These are phyloP conservation scores for Martensiomyces pterosporus DNA, from an alignment of 192 early-diverging fungal species.

Conservation along the genomic window DNA sequence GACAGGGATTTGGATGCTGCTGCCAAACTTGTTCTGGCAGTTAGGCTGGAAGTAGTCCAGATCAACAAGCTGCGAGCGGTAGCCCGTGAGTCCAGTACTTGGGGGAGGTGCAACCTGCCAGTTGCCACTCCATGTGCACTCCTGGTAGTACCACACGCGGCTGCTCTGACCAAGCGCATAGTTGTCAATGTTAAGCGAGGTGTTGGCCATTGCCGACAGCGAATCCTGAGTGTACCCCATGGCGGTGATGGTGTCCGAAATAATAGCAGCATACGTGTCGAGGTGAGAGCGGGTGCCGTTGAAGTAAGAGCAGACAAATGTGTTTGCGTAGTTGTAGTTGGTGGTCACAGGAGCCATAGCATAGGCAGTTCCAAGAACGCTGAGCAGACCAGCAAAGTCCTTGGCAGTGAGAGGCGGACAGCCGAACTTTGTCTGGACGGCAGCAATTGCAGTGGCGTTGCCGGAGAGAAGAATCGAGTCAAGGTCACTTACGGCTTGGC, in stretches of 20 bases:
- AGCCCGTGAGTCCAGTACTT: constrained; percentile 20
- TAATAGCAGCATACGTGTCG: constrained; percentile 21
- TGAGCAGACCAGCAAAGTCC: constrained; percentile 33
- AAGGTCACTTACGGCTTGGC: constrained; percentile 43
- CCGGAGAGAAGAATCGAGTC: constrained; percentile 20
- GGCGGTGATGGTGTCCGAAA: constrained; percentile 6
- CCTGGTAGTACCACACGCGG: constrained; percentile 55
- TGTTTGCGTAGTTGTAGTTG: constrained; percentile 12
- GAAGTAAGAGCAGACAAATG: constrained; percentile 25
- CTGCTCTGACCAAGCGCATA: constrained; percentile 31
- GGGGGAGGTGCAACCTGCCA: constrained; percentile 43
- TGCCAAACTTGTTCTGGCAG: constrained; percentile 40
- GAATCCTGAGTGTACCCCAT: constrained; percentile 7
- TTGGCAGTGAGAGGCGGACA: constrained; percentile 16
- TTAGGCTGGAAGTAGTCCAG: constrained; percentile 28
- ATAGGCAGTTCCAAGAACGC: constrained; percentile 9
- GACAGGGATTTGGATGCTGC: constrained; percentile 14
- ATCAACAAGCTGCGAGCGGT: constrained; percentile 31
- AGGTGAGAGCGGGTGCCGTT: constrained; percentile 12
- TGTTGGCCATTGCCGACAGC: constrained; percentile 25
- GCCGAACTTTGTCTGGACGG: constrained; percentile 22
- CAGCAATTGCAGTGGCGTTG: constrained; percentile 11
- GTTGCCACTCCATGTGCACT: constrained; percentile 62
- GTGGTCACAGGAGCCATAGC: constrained; percentile 10
- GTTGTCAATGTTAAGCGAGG: constrained; percentile 21